Percentiles rank a stretch among this genome's conserved stretches.
phyloP scores from a whole-genome alignment of 2,329 filamentous ascomycete species.

The Fusarium cicatricum region DNA sequence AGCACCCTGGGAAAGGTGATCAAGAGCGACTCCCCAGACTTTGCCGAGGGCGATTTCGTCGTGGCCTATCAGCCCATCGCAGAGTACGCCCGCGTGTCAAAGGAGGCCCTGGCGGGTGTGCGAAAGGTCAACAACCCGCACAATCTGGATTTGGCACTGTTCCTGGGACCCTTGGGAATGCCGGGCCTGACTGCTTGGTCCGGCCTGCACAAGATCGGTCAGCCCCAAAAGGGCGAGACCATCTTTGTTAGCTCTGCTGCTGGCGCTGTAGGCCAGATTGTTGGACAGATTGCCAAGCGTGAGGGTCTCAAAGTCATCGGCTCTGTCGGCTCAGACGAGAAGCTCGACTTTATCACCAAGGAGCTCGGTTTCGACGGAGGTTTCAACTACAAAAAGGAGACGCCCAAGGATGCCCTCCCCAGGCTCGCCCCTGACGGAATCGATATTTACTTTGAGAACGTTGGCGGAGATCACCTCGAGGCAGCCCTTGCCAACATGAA shows the following conservation, averaged over 20 bases:
- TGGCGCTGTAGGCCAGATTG: constrained; percentile 83
- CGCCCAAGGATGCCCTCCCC: constrained; percentile 70
- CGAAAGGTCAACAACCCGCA: constrained; percentile 73
- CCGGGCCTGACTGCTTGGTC: constrained; percentile 75
- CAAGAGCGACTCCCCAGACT: constrained; percentile 70
- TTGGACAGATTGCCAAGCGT: constrained; percentile 84
- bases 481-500: constrained; percentile 61
- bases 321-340: constrained; percentile 80
- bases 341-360: constrained; percentile 70
- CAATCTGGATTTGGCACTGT: constrained; percentile 71
- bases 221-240: constrained; percentile 72
- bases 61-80: constrained; percentile 65
- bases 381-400: constrained; percentile 92
- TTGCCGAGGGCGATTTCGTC: constrained; percentile 73
- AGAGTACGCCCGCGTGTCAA: constrained; percentile 70
- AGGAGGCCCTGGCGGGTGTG: constrained; percentile 48
- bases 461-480: constrained; percentile 61
- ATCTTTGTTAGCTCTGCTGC: constrained; percentile 84
- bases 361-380: constrained; percentile 65
- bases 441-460: constrained; percentile 70
- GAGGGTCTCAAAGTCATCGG: constrained; percentile 83
- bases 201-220: constrained; percentile 70
- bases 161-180: constrained; percentile 73
- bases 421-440: constrained; percentile 79
- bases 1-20: constrained; percentile 72